Base-by-base conservation (phyloP, 208 protist species). In the Phytomonas sp. region DNA sequence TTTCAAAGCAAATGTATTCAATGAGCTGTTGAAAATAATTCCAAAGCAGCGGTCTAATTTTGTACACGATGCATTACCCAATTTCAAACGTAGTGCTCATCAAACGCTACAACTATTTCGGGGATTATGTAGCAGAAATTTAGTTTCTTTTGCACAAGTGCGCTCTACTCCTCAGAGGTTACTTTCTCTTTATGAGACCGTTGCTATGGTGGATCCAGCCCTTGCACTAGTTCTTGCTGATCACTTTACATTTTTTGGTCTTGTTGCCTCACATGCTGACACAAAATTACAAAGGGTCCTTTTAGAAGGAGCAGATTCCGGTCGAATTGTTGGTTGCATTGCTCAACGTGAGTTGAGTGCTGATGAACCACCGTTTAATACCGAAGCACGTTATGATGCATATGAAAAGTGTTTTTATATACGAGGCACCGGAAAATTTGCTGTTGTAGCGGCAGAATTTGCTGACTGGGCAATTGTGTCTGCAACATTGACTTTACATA, bases 401-500 rank as follows among this genome's bases (percentile, higher is more conserved):
- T 71, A 86, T 42, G 87, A 91, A 31, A 72, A 86, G 32, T 89
- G 81, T 77, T 94, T 96, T 79, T 71, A 91, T 26, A 75, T 96
- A 30, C 74, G 89, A 30, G 91, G 91, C 23, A 80, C 87, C 0
- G 89, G 87, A 16, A 94, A 96, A 77, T 94, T 96, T 74, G 81
- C 71, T n/a, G 81, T 96, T 29, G 83, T 92, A 7, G 81, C 70
- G 36, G 91, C 82, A 8, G 76, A 74, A 33, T 81, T 74, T 52
- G 88, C 91, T 52, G 85, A 96, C 67, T 94, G 86, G 86, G 87
- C 83, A 12, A 73, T 94, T 66, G 81, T 96, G 33, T 87, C 83
- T 52, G 91, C 87, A 29, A 94, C 84, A 26, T 76, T 96, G 49
- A 94, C 86, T 26, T 23, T 76, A 23, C 80, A 87, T 69, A 92